A percentile compares a stretch with the other conserved stretches of the same genome.
Conservation (phyloP, 306 rosid genomes). For the Pyrus pyrifolia region DNA sequence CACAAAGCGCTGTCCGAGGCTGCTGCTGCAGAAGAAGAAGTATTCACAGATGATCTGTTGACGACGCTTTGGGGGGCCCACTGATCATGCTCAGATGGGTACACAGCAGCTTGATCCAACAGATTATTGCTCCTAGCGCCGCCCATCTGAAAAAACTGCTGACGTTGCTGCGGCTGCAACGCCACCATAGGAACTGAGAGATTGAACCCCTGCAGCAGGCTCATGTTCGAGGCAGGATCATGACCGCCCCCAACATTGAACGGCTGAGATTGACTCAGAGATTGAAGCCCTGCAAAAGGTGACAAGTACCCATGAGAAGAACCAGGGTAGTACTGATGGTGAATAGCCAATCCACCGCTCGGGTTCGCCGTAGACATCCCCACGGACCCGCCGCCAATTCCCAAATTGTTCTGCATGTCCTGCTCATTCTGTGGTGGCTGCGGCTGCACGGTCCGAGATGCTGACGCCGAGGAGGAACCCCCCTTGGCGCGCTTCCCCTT, state of each 20-base stretch:
- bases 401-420: background rate
- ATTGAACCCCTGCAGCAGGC: conserved; percentile 37
- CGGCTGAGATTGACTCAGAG: conserved; percentile 14
- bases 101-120: conserved; percentile 6
- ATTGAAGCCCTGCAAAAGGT: conserved; percentile 31
- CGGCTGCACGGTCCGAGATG: background rate
- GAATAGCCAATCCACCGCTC: background rate
- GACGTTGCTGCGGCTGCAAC: background rate
- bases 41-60: background rate
- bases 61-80: conserved; percentile 34
- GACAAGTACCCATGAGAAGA: conserved; percentile 27
- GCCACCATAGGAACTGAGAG: conserved; percentile 5
- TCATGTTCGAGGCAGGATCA: conserved; percentile 26
- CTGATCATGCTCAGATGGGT: background rate
- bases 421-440: background rate
- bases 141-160: conserved; percentile 17
- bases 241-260: conserved; percentile 8
- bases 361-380: background rate
- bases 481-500: conserved; percentile 40
- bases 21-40: background rate
- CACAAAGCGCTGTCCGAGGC: conserved; percentile 27
- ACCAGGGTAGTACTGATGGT: conserved; percentile 14
- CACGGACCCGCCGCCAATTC: background rate
- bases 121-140: conserved; percentile 8
- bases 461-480: background rate